A percentile compares a stretch with the other conserved stretches of the same genome.
Evolutionary conservation across 768 basidiomycete species (phyloP).

Genomic region (Tremella fuciformis): DNA sequence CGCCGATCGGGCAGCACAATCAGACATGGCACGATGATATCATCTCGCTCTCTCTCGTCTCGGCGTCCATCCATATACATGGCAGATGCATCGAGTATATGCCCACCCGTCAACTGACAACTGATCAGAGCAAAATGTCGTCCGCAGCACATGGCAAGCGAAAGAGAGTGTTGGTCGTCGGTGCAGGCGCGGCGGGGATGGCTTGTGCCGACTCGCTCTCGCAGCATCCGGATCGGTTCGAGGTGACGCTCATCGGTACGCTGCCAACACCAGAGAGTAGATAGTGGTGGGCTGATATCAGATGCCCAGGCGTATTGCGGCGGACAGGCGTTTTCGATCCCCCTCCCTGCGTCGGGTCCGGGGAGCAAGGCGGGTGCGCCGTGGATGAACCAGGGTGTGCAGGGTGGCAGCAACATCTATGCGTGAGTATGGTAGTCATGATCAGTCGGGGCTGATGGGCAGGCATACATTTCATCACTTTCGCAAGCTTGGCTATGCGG

Average conservation of each 20-base stretch:
- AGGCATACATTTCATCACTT: slow-evolving; percentile 55
- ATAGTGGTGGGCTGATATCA: slow-evolving; percentile 3
- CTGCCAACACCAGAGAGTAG: background rate
- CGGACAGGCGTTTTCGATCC: slow-evolving; percentile 55
- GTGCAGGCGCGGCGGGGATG: slow-evolving; percentile 55
- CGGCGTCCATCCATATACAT: no score
- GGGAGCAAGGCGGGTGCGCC: slow-evolving; percentile 31
- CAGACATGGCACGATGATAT: no score
- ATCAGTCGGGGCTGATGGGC: background rate
- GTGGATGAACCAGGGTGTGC: slow-evolving; percentile 57
- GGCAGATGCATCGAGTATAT: no score
- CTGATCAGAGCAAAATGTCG: no score
- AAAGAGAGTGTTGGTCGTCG: slow-evolving; percentile 55
- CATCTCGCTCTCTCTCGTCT: no score
- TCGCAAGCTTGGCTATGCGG: slow-evolving; percentile 51
- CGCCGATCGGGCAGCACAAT: no score
- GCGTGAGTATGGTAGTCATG: slow-evolving; percentile 18
- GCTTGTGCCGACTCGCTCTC: slow-evolving; percentile 53
- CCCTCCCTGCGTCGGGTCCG: slow-evolving; percentile 51
- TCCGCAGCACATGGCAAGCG: background rate
- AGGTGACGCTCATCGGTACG: slow-evolving; percentile 53
- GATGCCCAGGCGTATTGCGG: slow-evolving; percentile 53
- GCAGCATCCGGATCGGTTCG: slow-evolving; percentile 53
- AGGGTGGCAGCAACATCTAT: slow-evolving; percentile 47
- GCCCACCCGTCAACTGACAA: no score